Base-by-base conservation (phyloP, 345 rosid species). In the Stellera chamaejasme region DNA sequence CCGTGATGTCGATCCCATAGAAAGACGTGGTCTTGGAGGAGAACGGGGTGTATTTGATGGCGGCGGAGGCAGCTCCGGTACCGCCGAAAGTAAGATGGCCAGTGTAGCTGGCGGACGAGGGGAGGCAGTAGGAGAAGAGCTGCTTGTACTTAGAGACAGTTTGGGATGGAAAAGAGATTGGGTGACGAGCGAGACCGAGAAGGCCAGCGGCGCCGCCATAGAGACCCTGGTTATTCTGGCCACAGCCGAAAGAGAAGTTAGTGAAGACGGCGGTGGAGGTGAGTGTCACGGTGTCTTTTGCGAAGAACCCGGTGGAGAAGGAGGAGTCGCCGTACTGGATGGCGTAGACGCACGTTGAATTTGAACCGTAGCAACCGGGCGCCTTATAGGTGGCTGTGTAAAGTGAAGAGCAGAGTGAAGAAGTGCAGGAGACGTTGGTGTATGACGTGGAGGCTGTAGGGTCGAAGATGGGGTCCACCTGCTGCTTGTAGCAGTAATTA, bases 61-160 rank as follows among this genome's bases (percentile, higher is more conserved):
- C 60, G 8, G 63, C 50, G 2, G 83, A 74, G 48, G 14, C 23
- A n/a, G n/a, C n/a, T n/a, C n/a, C n/a, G 46, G 69, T 61, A 26
- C 2, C 16, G n/a, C 83, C 73, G 52, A 90, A 81, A 6, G 80
- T 77, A 68, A 90, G 84, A 74, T 79, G 81, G 2, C 97, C 96
- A 11, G 83, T 79, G 52, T 74, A 58, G 71, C 76, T 60, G 2
- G 87, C 0, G 32, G 88, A 62, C 0, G 97, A 81, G 0, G 97
- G 97, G 6, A 90, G 83, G 50, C 97, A 90, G 45, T 90, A 87
- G 23, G 97, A 90, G 75, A 90, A 90, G 55, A 79, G 15, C 27
- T 79, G 76, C 15, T 77, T 81, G 76, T 84, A 90, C 14, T 72
- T 72, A 0, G 50, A 6, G 0, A 81, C 78, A 0, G 90, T 81